Evolutionary conservation across 2,329 filamentous ascomycete genomes (phyloP).

Genomic region (Arthrobotrys iridis): DNA sequence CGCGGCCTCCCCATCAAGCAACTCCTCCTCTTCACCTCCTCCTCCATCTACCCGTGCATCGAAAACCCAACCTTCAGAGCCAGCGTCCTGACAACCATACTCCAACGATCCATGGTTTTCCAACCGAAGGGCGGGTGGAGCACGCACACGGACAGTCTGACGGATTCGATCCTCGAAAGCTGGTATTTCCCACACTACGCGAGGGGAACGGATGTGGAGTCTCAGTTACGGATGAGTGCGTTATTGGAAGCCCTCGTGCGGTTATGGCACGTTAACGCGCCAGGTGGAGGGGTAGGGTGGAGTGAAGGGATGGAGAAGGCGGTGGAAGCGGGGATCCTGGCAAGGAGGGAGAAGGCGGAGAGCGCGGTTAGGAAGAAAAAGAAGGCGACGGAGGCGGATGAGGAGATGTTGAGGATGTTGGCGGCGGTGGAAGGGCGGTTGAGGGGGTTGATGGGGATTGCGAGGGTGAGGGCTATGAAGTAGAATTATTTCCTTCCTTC

Average conservation of each 20-base stretch:
- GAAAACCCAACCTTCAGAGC: constrained; percentile 19
- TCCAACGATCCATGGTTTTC: constrained; percentile 28
- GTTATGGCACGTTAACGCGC: constrained; percentile 7
- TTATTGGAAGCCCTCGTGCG: constrained; percentile 25
- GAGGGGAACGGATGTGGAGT: constrained; percentile 25
- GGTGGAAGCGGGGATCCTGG: constrained; percentile 27
- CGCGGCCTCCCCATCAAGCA: constrained; percentile 27
- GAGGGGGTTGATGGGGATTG: constrained; percentile 19
- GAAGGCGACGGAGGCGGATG: constrained; percentile 17
- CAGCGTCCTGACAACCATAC: constrained; percentile 9
- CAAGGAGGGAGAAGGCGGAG: constrained; percentile 29
- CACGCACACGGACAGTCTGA: background rate
- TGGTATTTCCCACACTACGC: constrained; percentile 36
- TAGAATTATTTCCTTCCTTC: too few species aligned
- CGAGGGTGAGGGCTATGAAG: constrained; percentile 1
- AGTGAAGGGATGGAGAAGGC: constrained; percentile 30
- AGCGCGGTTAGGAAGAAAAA: constrained; percentile 25
- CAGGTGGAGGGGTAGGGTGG: background rate
- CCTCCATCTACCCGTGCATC: background rate
- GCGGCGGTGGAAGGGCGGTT: constrained; percentile 7
- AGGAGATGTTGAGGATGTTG: constrained; percentile 37
- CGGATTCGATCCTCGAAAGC: background rate
- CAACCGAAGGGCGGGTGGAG: constrained; percentile 31
- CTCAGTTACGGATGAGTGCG: constrained; percentile 19
- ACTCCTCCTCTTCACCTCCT: constrained; percentile 28